A percentile compares a stretch with the other conserved stretches of the same genome.
Evolutionary conservation across 2,329 filamentous ascomycete species (phyloP).

Genomic region (Aplosporella prunicola): DNA sequence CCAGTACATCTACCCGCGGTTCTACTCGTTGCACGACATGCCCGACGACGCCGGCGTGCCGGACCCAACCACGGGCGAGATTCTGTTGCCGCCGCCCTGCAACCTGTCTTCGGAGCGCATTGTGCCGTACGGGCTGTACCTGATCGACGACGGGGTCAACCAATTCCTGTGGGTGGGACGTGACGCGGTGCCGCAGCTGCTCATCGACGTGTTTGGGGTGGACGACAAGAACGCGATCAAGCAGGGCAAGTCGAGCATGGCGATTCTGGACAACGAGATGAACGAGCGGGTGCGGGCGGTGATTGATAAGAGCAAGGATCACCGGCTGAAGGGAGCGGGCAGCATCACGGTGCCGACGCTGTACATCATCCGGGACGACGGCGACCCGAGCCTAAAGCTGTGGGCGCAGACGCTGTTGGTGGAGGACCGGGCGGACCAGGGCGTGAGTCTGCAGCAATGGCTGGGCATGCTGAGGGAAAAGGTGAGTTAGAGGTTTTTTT

Average conservation of each 20-base stretch:
- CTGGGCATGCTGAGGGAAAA: slow-evolving; percentile 89
- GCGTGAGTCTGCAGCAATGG: slow-evolving; percentile 87
- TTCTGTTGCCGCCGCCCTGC: slow-evolving; percentile 70
- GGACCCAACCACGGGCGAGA: slow-evolving; percentile 78
- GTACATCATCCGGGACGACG: slow-evolving; percentile 90
- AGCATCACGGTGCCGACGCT: slow-evolving; percentile 88
- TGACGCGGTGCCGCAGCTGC: slow-evolving; percentile 80
- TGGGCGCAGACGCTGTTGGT: slow-evolving; percentile 96
- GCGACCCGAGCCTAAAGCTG: slow-evolving; percentile 85
- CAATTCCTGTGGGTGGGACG: slow-evolving; percentile 96
- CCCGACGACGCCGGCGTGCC: slow-evolving; percentile 83
- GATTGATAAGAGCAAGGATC: slow-evolving; percentile 83
- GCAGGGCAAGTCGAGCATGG: slow-evolving; percentile 81
- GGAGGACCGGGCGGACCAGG: slow-evolving; percentile 89
- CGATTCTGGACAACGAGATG: slow-evolving; percentile 89
- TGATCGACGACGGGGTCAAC: slow-evolving; percentile 94
- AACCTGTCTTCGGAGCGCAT: slow-evolving; percentile 86
- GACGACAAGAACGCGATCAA: slow-evolving; percentile 74
- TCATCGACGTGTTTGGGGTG: slow-evolving; percentile 83
- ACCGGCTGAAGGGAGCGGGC: slow-evolving; percentile 76
- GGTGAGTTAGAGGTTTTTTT: slow-evolving; percentile 45
- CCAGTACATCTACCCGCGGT: slow-evolving; percentile 63
- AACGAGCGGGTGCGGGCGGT: slow-evolving; percentile 88
- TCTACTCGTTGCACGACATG: slow-evolving; percentile 89
- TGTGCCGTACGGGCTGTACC: slow-evolving; percentile 81